Evolutionary conservation across 2,329 filamentous ascomycete species (phyloP).

Genomic region (Sphaerulina populicola): DNA sequence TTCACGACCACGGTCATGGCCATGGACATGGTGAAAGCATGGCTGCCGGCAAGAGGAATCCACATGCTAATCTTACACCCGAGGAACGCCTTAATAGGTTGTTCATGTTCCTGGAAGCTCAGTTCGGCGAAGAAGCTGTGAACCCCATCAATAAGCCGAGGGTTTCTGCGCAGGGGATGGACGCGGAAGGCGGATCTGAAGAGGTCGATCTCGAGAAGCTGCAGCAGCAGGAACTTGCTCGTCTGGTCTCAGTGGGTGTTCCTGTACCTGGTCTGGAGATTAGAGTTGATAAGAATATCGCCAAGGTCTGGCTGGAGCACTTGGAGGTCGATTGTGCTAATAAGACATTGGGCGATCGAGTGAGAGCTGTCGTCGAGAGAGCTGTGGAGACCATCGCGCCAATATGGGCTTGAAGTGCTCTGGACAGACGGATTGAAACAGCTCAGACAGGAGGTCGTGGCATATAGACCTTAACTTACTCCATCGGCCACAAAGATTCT

Average conservation of each 20-base stretch:
- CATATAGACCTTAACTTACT: too few species aligned
- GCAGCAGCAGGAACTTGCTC: slow-evolving; percentile 61
- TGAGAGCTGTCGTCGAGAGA: slow-evolving; percentile 80
- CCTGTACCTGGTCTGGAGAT: slow-evolving; percentile 85
- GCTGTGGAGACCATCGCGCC: slow-evolving; percentile 35
- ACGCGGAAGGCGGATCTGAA: slow-evolving; percentile 21
- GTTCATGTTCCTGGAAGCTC: slow-evolving; percentile 92
- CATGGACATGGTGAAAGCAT: slow-evolving; percentile 16
- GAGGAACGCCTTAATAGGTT: slow-evolving; percentile 74
- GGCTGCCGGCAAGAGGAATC: slow-evolving; percentile 47
- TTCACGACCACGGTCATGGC: slow-evolving; percentile 40
- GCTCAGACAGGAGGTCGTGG: too few species aligned
- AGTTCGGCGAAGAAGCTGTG: slow-evolving; percentile 81
- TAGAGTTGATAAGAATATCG: slow-evolving; percentile 76
- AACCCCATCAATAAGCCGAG: slow-evolving; percentile 63
- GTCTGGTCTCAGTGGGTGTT: slow-evolving; percentile 75
- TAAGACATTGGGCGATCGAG: slow-evolving; percentile 68
- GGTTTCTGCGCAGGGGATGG: slow-evolving; percentile 33
- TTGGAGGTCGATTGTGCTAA: slow-evolving; percentile 78
- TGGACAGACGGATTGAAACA: not conserved
- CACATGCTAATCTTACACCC: slow-evolving; percentile 62
- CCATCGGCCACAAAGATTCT: too few species aligned
- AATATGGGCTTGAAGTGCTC: slow-evolving; percentile 15
- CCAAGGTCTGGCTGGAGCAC: slow-evolving; percentile 85
- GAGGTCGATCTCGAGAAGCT: slow-evolving; percentile 44